Conservation (phyloP, 345 rosid genomes). For the Cardamine resedifolia region DNA sequence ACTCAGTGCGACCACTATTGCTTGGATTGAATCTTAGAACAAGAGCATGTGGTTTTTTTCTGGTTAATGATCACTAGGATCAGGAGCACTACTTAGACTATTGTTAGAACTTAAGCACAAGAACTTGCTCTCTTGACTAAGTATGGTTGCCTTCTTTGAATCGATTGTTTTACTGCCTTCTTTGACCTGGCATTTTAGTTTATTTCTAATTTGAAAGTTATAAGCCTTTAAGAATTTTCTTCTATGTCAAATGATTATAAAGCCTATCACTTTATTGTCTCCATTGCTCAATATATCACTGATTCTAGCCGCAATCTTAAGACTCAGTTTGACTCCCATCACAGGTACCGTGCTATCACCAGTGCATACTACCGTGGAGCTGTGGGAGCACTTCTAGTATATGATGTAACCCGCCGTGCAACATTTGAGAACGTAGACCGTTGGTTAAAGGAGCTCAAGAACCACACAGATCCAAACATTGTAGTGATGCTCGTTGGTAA, state of each 20-base stretch:
- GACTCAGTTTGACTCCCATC: background rate
- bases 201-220: constrained; percentile 4
- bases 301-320: constrained; percentile 1
- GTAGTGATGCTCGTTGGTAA: constrained; percentile 74
- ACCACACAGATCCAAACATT: constrained; percentile 68
- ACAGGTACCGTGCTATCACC: constrained; percentile 70
- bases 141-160: constrained; percentile 5
- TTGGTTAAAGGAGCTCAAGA: constrained; percentile 66
- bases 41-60: background rate
- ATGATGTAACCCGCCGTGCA: constrained; percentile 65
- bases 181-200: background rate
- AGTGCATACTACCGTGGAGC: constrained; percentile 81
- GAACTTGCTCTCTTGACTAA: background rate
- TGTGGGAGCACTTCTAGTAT: constrained; percentile 66
- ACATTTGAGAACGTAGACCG: constrained; percentile 69
- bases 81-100: background rate
- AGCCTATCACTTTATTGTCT: background rate
- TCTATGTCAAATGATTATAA: background rate
- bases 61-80: background rate
- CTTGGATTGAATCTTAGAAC: background rate
- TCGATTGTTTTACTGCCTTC: background rate
- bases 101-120: background rate
- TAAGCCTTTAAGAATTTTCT: background rate
- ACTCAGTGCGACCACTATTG: constrained; percentile 19
- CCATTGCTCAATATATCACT: background rate